Evolutionary conservation across 2,329 filamentous ascomycete species (phyloP), one percentile per base, ranked within the genome.

Genomic region (Malbranchea zuffiana): DNA sequence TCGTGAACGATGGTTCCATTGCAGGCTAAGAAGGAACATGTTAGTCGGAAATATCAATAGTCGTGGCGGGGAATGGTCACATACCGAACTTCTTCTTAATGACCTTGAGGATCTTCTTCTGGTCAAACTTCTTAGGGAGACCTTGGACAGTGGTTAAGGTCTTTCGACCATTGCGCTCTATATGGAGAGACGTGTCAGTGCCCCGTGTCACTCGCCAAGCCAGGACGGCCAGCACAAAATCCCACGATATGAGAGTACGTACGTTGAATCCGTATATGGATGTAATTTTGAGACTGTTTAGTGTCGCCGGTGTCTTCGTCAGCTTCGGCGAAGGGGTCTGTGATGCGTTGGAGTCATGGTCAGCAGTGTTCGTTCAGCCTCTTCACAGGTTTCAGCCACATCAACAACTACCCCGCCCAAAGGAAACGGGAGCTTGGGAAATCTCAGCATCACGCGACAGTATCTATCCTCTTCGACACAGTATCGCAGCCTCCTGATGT

Each of bases 311-410:
- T 86, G 68, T 93, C 87, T 80, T 95, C 88, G 84, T 95, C 90
- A 78, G 87, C 90, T 84, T 96, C 90, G 81, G 90, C 90, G 85
- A 98, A 98, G 82, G 90, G 90, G 81, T 98, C 90, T 95, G 61
- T n/a, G n/a, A n/a, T n/a, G n/a, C n/a, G n/a, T 43, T 43, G 45
- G 45, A 44, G 45, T 41, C 42, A 47, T 35, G 18, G 44, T 52
- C 56, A 39, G 41, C 33, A 40, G 39, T 16, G 6, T 16, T 19
- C 11, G 24, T 6, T 60, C 49, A 59, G 56, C 50, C 44, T 52
- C 37, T n/a, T n/a, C 15, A 15, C 15, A 33, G 15, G 27, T 38
- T 20, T 37, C 25, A 47, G 45, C 45, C 49, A 46, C 47, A 45
- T 48, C 41, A 43, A 47, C 41, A 49, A 45, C 44, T 60, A 61